Base-by-base conservation (phyloP, 2,329 filamentous ascomycete species). In the Ophiostoma piceae region DNA sequence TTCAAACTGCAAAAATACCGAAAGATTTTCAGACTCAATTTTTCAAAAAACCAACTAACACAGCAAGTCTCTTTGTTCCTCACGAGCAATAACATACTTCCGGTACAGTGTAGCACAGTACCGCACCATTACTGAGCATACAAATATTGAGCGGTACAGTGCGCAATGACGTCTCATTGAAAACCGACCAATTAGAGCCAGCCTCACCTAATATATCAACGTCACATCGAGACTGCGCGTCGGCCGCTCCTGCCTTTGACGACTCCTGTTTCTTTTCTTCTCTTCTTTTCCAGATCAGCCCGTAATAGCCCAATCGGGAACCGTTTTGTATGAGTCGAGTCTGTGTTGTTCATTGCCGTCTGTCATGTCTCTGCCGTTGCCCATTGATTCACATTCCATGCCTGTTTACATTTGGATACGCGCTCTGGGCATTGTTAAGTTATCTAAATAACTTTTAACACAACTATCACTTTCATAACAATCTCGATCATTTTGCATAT, bases 371-470 rank as follows among this genome's bases (percentile, higher is more conserved):
- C 51, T 57, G 51, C 51, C 51, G 51, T 57, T 57, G 51, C 43
- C 51, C 51, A 26, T 57, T 57, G 51, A 22, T 57, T 57, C 51
- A 57, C 51, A 57, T 57, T 57, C 51, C 51, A 57, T 57, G n/a
- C 12, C 51, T 57, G 51, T 57, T 57, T 57, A 57, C n/a, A 22
- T 57, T 22, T 57, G 51, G n/a, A 29, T 57, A 57, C 51, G 51
- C 51, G 51, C 51, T 47, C 43, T 47, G 5, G 19, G 43, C 7
- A n/a, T 47, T 7, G 43, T 35, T 35, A 35, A 35, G 8, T 35
- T 35, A 8, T 8, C 35, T 5, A 2, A 35, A 29, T 29, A 29
- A 29, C 26, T 29, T 35, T 35, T 3, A 35, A 2, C 4, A 35
- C 35, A 35, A 35, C 35, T 35, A 35, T 35, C 32, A 35, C 6